phyloP scores from a whole-genome alignment of 257 asterid species.

The Nicotiana sylvestris region DNA sequence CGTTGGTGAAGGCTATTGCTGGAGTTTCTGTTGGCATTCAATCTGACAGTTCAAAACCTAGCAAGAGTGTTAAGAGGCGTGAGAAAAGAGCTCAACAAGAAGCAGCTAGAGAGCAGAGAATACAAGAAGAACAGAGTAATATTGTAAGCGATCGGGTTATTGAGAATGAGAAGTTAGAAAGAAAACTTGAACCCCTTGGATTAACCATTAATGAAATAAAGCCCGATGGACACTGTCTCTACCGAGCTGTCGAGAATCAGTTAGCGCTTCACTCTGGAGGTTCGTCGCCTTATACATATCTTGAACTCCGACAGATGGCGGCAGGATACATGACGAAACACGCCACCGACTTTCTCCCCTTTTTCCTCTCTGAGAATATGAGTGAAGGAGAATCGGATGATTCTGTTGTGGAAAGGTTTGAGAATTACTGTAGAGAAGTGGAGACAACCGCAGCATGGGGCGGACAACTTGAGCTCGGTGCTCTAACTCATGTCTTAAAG shows the following conservation, averaged over 20 bases:
- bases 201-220: conserved; percentile 69
- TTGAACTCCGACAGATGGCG: conserved; percentile 69
- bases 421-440: conserved; percentile 72
- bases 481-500: conserved; percentile 83
- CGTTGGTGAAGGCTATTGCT: conserved; percentile 79
- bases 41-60: conserved; percentile 59
- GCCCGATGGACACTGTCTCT: conserved; percentile 94
- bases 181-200: conserved; percentile 84
- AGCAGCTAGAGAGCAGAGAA: conserved; percentile 91
- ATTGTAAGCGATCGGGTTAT: conserved; percentile 53
- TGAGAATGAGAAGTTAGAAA: conserved; percentile 61
- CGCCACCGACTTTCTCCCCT: conserved; percentile 62
- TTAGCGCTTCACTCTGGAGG: conserved; percentile 52
- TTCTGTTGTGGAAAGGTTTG: conserved; percentile 57
- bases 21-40: conserved; percentile 64
- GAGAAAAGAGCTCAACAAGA: conserved; percentile 89
- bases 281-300: conserved; percentile 53
- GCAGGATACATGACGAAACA: conserved; percentile 75
- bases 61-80: conserved; percentile 70
- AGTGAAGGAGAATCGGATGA: conserved; percentile 47
- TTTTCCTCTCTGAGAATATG: conserved; percentile 51
- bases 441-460: conserved; percentile 98
- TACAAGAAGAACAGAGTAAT: conserved; percentile 82
- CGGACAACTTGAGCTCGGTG: conserved; percentile 93
- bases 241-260: conserved; percentile 85